Percentiles rank a stretch among this genome's conserved stretches.
These are phyloP conservation scores for Megacollybia marginata DNA, from an alignment of 768 basidiomycete species.

Conservation along the genomic window DNA sequence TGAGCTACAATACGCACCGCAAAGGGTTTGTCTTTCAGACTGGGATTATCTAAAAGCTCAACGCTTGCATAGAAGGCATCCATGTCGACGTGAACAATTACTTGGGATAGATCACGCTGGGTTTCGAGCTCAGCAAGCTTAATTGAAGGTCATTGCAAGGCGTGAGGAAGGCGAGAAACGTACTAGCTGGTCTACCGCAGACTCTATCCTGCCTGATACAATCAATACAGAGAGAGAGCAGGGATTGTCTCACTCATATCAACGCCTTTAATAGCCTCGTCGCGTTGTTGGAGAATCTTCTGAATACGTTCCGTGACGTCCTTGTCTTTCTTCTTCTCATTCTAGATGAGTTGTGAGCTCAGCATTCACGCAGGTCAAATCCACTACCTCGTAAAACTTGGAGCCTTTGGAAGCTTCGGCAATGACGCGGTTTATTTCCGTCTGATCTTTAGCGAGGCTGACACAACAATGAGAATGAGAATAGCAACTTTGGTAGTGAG, in stretches of 20 bases:
- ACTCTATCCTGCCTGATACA: conserved; percentile 49
- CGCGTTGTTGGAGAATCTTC: conserved; percentile 56
- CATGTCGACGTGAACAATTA: conserved; percentile 92
- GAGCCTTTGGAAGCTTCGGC: conserved; percentile 90
- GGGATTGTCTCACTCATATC: conserved; percentile 40
- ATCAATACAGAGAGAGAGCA: conserved; percentile 8
- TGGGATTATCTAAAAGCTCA: conserved; percentile 60
- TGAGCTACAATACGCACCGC: conserved; percentile 34
- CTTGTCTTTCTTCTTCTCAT: conserved; percentile 86
- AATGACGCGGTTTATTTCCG: conserved; percentile 82
- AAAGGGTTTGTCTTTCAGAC: conserved; percentile 65
- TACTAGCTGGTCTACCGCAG: conserved; percentile 63
- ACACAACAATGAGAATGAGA: background rate
- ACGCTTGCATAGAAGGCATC: conserved; percentile 89
- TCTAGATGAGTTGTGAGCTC: conserved; percentile 32
- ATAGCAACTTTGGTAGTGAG: background rate
- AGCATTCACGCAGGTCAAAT: background rate
- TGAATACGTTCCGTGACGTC: conserved; percentile 74
- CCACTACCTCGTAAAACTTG: conserved; percentile 76
- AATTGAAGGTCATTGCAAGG: background rate
- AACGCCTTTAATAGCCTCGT: conserved; percentile 46
- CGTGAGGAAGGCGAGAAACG: conserved; percentile 14
- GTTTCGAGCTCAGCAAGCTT: conserved; percentile 69
- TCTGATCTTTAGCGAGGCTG: conserved; percentile 69
- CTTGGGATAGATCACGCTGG: conserved; percentile 71